Conservation (phyloP, 2,329 filamentous ascomycete species). For the Amylocarpus encephaloides region DNA sequence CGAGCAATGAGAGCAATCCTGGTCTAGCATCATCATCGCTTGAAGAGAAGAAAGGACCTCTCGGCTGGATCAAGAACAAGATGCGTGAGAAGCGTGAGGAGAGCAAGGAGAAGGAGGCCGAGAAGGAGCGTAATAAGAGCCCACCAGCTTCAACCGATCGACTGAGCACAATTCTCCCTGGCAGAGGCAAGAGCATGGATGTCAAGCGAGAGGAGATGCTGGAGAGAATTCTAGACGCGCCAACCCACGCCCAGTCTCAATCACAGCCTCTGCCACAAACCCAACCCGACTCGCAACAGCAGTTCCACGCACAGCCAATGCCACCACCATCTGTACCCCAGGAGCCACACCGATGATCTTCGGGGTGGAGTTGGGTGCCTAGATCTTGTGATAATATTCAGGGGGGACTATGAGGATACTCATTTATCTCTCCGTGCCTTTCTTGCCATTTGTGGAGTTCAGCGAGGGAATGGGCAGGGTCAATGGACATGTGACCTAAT, state of each 20-base stretch:
- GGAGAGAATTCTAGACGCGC: conserved; percentile 14
- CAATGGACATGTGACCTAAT: not conserved
- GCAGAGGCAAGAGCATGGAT: conserved; percentile 27
- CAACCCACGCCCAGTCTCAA: conserved; percentile 1
- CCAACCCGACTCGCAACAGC: not conserved
- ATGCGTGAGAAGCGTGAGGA: conserved; percentile 46
- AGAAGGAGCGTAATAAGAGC: conserved; percentile 29
- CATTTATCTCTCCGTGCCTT: not conserved
- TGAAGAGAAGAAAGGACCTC: conserved; percentile 48
- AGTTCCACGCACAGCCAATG: not conserved
- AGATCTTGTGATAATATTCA: conserved; percentile 4
- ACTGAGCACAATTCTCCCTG: conserved; percentile 10
- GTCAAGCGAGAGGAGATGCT: conserved; percentile 22
- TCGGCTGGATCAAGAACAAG: conserved; percentile 61
- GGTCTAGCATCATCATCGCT: conserved; percentile 14
- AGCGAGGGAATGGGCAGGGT: conserved; percentile 1
- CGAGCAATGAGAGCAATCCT: conserved; percentile 30
- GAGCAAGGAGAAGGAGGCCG: conserved; percentile 23
- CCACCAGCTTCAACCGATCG: conserved; percentile 27
- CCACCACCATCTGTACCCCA: not conserved
- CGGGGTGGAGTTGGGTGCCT: not conserved
- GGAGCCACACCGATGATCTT: conserved; percentile 9
- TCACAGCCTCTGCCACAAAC: not conserved
- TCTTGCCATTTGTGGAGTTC: conserved; percentile 5
- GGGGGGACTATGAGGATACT: not conserved